A percentile compares a stretch with the other conserved stretches of the same genome.
Conservation (phyloP, 164 flowering plant genomes). For the Taxillus chinensis region DNA sequence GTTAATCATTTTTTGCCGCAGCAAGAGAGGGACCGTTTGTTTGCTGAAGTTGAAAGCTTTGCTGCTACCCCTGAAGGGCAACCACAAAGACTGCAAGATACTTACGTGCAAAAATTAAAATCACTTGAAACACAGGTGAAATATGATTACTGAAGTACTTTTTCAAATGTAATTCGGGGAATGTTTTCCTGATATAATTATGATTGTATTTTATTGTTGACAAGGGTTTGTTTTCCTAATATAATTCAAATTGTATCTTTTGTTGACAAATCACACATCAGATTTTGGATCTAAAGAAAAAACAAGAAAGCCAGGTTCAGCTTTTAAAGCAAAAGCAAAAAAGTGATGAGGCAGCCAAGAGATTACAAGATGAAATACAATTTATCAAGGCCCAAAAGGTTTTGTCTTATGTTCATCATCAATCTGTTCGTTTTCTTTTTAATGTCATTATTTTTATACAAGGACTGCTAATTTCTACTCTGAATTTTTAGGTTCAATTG, state of each 20-base stretch:
- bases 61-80: constrained; percentile 82
- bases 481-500: constrained; percentile 72
- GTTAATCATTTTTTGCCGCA: constrained; percentile 25
- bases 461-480: constrained; percentile 7
- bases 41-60: constrained; percentile 81
- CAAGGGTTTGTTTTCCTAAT: too few relatives aligned
- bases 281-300: constrained; percentile 94
- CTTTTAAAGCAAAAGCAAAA: constrained; percentile 90
- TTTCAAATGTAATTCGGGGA: neutral
- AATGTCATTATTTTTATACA: neutral
- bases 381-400: constrained; percentile 96
- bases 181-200: too few relatives aligned
- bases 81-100: constrained; percentile 81
- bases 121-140: constrained; percentile 88
- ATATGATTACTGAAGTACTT: neutral
- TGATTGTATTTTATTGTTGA: too few relatives aligned
- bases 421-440: neutral
- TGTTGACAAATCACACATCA: constrained; percentile 12
- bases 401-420: constrained; percentile 4
- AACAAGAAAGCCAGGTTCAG: constrained; percentile 94
- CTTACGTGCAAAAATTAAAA: constrained; percentile 77
- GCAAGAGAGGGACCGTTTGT: constrained; percentile 81
- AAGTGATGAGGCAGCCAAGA: constrained; percentile 93
- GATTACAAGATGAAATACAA: constrained; percentile 92
- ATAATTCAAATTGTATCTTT: neutral